A percentile compares a stretch with the other conserved stretches of the same genome.
Evolutionary conservation across 768 basidiomycete species (phyloP).

Genomic region (Suillus decipiens): DNA sequence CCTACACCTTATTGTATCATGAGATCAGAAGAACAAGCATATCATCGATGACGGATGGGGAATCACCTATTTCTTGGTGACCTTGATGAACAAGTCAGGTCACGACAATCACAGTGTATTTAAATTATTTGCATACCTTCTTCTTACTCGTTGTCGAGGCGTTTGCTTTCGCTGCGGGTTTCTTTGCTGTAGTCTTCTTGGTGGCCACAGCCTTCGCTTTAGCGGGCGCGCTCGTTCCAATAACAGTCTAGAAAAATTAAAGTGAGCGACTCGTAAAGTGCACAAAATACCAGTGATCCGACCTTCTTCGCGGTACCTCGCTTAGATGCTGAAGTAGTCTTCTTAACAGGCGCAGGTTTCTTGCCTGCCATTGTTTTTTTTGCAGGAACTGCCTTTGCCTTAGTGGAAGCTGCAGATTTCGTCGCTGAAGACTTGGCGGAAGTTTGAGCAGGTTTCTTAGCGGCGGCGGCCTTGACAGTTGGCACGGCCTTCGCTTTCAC

Average conservation of each 20-base stretch:
- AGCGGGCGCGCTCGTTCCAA: constrained; percentile 46
- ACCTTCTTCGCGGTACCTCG: constrained; percentile 69
- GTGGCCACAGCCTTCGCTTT: constrained; percentile 32
- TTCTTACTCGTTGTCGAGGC: constrained; percentile 23
- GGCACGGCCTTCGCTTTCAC: constrained; percentile 40
- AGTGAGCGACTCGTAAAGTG: constrained; percentile 1
- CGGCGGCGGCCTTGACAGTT: constrained; percentile 35
- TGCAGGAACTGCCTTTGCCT: constrained; percentile 29
- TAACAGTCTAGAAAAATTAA: constrained; percentile 45
- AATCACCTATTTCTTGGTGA: constrained; percentile 5
- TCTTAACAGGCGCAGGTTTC: constrained; percentile 40
- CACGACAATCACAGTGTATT: constrained; percentile 12
- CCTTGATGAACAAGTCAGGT: constrained; percentile 20
- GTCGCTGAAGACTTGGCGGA: constrained; percentile 24
- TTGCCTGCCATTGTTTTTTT: constrained; percentile 36
- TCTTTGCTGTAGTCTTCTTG: constrained; percentile 37
- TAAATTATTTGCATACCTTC: constrained; percentile 11
- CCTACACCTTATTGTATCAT: constrained; percentile 6
- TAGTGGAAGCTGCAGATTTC: constrained; percentile 19
- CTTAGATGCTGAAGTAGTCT: constrained; percentile 43
- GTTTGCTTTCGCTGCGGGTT: constrained; percentile 17
- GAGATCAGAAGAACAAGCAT: constrained; percentile 9
- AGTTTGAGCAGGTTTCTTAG: constrained; percentile 43
- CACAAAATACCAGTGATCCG: constrained; percentile 3
- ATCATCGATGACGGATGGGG: constrained; percentile 2